Evolutionary conservation across 257 asterid genomes (phyloP), one percentile per base, ranked within the genome.

Genomic region (Lithospermum erythrorhizon): DNA sequence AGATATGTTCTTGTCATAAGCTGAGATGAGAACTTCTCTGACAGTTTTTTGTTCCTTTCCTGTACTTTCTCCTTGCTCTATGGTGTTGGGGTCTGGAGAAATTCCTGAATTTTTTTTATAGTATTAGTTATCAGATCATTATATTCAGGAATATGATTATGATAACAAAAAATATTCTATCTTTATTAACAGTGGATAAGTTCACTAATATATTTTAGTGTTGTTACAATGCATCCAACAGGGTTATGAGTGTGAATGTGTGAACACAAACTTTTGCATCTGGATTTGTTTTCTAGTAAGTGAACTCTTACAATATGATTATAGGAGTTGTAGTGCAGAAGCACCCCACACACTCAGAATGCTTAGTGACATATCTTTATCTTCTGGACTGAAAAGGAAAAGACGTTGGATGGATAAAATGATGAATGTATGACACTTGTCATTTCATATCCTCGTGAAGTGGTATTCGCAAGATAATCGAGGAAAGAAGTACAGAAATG

Each of bases 391-490:
- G 57, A 53, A 20, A n/a, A 9, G 23, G 23, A 53, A 53, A 53
- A 8, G 3, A 15, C 2, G 2, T 2, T 53, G 15, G 57, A 20
- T 53, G 10, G 16, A 53, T 8, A 27, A n/a, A 22, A 53, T n/a
- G 25, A 53, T 19, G 14, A 53, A 53, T 53, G 24, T 8, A 53
- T 21, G 23, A 7, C 0, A n/a, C 9, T 52, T 52, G 8, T 52
- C 9, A 51, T 2, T 51, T 51, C 5, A 41, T 11, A n/a, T n/a
- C n/a, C n/a, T n/a, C n/a, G 66, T 89, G 89, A 79, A 87, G 89
- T 37, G 89, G 9, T 97, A 93, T 89, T 19, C n/a, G 96, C 95
- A 23, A 79, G 75, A 97, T 93, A 97, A 77, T 2, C 21, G 24
- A 55, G 53, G 27, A 67, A 27, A 72, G 68, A 11, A 41, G 7